These are phyloP conservation scores for Paulownia fortunei DNA, from an alignment of 257 asterid genomes.

Conservation along the genomic window DNA sequence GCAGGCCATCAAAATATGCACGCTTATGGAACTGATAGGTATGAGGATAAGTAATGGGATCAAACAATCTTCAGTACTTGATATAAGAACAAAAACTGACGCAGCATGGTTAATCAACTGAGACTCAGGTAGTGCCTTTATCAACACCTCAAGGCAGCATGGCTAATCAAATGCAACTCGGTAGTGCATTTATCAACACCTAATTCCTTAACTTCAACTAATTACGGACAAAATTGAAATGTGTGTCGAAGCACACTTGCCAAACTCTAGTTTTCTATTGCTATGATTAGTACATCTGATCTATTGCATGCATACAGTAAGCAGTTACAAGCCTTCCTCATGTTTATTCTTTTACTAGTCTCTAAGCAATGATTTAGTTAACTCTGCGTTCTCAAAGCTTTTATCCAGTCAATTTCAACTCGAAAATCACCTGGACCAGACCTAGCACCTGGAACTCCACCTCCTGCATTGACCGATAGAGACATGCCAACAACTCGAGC, in stretches of 20 bases:
- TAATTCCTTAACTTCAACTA: constrained; percentile 6
- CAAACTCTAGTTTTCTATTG: not conserved
- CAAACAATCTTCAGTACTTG: not conserved
- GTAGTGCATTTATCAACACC: no score
- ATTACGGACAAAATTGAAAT: not conserved
- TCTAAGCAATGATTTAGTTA: constrained; percentile 22
- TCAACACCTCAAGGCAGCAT: no score
- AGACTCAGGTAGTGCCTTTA: no score
- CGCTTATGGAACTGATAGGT: not conserved
- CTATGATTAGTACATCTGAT: not conserved
- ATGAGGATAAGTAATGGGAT: not conserved
- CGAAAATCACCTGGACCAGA: constrained; percentile 86
- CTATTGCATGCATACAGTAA: not conserved
- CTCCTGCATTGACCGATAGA: constrained; percentile 81
- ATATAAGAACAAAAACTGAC: not conserved
- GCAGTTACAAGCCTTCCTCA: not conserved
- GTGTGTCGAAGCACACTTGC: not conserved
- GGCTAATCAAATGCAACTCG: no score
- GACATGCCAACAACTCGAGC: constrained; percentile 83
- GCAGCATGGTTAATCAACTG: no score
- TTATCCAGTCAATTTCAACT: constrained; percentile 89
- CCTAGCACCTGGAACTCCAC: constrained; percentile 73
- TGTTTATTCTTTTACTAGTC: constrained; percentile 21
- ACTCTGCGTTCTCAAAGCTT: constrained; percentile 68
- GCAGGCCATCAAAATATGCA: not conserved